A percentile compares a stretch with the other conserved stretches of the same genome.
These are phyloP conservation scores for Rhizophlyctis rosea DNA, from an alignment of 192 early-diverging fungal species.

Conservation along the genomic window DNA sequence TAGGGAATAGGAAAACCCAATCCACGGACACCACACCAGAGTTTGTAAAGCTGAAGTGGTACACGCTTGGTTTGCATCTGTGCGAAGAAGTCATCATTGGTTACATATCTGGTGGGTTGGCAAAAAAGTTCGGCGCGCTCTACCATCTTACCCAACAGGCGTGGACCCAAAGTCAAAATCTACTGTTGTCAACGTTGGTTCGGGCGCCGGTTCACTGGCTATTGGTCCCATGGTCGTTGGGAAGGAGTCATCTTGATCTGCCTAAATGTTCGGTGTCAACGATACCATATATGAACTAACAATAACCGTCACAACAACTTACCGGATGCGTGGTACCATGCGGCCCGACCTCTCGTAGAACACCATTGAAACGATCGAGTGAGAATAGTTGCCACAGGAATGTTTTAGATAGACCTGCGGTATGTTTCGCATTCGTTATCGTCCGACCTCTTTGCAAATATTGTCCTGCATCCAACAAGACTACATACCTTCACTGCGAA, in stretches of 20 bases:
- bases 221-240: slow-evolving; percentile 24
- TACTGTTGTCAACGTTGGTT: slow-evolving; percentile 10
- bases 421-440: too few species aligned
- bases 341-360: slow-evolving; percentile 25
- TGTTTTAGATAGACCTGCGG: slow-evolving; percentile 34
- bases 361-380: slow-evolving; percentile 40
- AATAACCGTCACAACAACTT: background rate
- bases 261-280: background rate
- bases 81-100: background rate
- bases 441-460: too few species aligned
- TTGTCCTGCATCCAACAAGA: too few species aligned
- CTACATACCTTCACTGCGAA: slow-evolving; percentile 41
- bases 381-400: slow-evolving; percentile 53
- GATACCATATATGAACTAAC: background rate
- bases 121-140: too few species aligned
- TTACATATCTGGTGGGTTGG: too few species aligned
- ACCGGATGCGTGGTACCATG: background rate
- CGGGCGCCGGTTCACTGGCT: slow-evolving; percentile 2
- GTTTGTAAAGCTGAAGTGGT: slow-evolving; percentile 48
- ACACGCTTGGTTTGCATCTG: slow-evolving; percentile 28
- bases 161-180: slow-evolving; percentile 55
- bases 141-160: slow-evolving; percentile 39
- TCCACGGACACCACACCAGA: slow-evolving; percentile 56
- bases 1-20: slow-evolving; percentile 54
- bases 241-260: slow-evolving; percentile 15